phyloP scores from a whole-genome alignment of 768 basidiomycete genomes.

The Trametes villosa region DNA sequence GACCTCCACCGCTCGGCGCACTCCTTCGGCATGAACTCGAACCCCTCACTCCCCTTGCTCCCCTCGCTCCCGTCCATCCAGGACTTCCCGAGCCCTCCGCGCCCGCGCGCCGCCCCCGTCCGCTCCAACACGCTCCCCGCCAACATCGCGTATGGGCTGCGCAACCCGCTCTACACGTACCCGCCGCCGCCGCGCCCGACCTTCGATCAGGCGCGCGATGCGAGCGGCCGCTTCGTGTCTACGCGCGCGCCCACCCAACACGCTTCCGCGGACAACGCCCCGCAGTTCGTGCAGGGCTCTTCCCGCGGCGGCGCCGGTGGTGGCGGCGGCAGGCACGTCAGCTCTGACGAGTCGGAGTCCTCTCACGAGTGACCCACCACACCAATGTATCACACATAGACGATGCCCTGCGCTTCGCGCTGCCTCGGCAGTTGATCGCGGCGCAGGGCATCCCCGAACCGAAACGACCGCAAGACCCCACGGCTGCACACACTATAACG shows the following conservation, averaged over 20 bases:
- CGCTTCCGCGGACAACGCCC: neutral
- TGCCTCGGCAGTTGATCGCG: slow-evolving; percentile 2
- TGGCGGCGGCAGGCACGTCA: slow-evolving; percentile 5
- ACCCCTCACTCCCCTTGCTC: too few relatives aligned
- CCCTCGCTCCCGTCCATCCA: too few relatives aligned
- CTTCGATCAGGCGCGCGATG: slow-evolving; percentile 7
- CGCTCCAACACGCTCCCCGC: slow-evolving; percentile 9
- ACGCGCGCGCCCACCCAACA: neutral
- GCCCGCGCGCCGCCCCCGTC: neutral
- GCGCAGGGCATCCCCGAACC: neutral
- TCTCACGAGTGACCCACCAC: slow-evolving; percentile 8
- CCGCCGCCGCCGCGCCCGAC: slow-evolving; percentile 1
- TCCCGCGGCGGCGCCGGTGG: too few relatives aligned
- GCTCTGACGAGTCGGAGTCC: slow-evolving; percentile 8
- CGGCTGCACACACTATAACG: too few relatives aligned
- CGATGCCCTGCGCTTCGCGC: neutral
- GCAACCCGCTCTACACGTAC: neutral
- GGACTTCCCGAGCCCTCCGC: too few relatives aligned
- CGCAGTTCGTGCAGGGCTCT: slow-evolving; percentile 9
- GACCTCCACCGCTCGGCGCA: too few relatives aligned
- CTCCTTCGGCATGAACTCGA: too few relatives aligned
- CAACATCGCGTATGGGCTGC: slow-evolving; percentile 8
- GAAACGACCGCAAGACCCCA: neutral
- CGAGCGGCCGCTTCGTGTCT: slow-evolving; percentile 11
- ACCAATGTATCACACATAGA: neutral